Evolutionary conservation across 2,329 filamentous ascomycete species (phyloP).

Genomic region (Talaromyces verruculosus): DNA sequence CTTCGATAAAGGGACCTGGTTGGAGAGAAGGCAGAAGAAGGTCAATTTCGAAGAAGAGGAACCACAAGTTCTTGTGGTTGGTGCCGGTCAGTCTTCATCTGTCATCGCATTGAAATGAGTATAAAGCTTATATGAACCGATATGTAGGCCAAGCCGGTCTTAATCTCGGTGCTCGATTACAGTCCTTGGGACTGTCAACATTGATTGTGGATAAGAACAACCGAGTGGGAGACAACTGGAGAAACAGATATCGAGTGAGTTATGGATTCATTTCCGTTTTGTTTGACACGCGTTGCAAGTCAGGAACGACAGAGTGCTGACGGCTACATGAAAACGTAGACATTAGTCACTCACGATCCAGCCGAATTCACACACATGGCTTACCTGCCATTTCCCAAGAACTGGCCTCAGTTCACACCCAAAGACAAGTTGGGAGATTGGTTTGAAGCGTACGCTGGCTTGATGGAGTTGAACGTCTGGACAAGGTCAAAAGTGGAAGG

Average conservation of each 20-base stretch:
- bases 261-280: background rate
- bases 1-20: conserved; percentile 37
- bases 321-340: conserved; percentile 25
- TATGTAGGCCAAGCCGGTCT: conserved; percentile 44
- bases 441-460: conserved; percentile 49
- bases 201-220: conserved; percentile 50
- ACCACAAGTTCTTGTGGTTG: conserved; percentile 43
- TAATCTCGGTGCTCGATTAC: conserved; percentile 43
- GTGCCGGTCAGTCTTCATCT: conserved; percentile 33
- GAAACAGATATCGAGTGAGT: conserved; percentile 48
- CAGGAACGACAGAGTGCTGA: background rate
- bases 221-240: conserved; percentile 53
- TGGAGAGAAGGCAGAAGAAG: conserved; percentile 35
- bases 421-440: conserved; percentile 52
- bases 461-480: conserved; percentile 53
- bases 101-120: background rate
- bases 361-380: conserved; percentile 42
- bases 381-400: conserved; percentile 43
- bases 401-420: conserved; percentile 46
- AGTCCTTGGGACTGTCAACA: conserved; percentile 41
- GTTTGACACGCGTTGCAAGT: background rate
- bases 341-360: conserved; percentile 43
- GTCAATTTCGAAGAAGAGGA: conserved; percentile 35
- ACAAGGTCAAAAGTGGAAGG: conserved; percentile 24
- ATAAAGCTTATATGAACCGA: background rate